Base-by-base conservation (phyloP, 2,329 filamentous ascomycete genomes). In the Paramyrothecium sp. region DNA sequence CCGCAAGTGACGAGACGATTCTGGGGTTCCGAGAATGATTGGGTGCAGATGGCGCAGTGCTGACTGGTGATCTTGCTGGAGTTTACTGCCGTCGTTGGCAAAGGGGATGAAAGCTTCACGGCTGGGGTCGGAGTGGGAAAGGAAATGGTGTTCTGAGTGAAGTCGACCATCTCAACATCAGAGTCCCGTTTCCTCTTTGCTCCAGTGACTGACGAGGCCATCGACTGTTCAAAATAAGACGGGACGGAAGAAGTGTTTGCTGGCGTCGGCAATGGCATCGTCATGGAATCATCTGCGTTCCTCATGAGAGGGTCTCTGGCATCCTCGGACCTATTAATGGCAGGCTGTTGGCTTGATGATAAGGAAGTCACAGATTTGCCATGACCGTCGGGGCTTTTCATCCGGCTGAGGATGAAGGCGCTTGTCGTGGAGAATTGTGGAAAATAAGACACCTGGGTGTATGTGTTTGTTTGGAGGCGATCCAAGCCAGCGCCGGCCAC, bases 91-190 rank as follows among this genome's bases (percentile, higher is more conserved):
- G 51, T n/a, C 19, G 51, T 10, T 16, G 49, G 20, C 41, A 56
- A 49, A 26, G 38, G 41, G 20, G 54, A 23, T 41, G 54, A 49
- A 12, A 48, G 55, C 33, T 23, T 26, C 17, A 51, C 47, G 23
- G 56, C 46, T 34, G 55, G 59, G 30, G 44, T 48, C 3, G 62
- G 56, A 50, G 64, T 57, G 1, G 67, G 65, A 34, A 72, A 70
- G 0, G 63, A 53, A 19, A 74, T 65, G 5, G 73, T 73, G 60
- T 59, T 66, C 55, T 70, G 70, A 3, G 62, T 63, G 47, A 75
- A 74, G 49, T 75, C 70, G 3, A 68, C 58, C 2, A 51, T 56
- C 16, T 58, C 58, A 2, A 23, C 54, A 17, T 56, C 52, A 2
- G 59, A 22, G 13, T 62, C 61, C 56, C 67, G 65, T 58, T 74